Conservation (phyloP, 1,284 basidiomycete species). For the Papiliotrema fonsecae region DNA sequence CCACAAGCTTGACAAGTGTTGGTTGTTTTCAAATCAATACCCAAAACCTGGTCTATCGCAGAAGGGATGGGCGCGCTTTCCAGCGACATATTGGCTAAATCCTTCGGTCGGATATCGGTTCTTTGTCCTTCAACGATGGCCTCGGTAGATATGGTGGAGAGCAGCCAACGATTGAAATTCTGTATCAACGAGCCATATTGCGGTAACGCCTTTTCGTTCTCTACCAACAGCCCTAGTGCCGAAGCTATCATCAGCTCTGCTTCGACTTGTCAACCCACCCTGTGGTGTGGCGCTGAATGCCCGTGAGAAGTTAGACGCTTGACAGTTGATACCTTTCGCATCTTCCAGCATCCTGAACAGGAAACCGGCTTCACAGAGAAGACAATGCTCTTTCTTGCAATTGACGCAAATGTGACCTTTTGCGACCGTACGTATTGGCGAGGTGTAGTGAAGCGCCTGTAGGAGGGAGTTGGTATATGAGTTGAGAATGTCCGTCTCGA, state of each 20-base stretch:
- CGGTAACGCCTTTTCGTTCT: slow-evolving; percentile 65
- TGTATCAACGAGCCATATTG: slow-evolving; percentile 87
- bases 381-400: slow-evolving; percentile 83
- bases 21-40: slow-evolving; percentile 67
- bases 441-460: slow-evolving; percentile 81
- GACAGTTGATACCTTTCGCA: slow-evolving; percentile 89
- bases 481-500: slow-evolving; percentile 96
- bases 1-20: slow-evolving; percentile 74
- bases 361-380: slow-evolving; percentile 94
- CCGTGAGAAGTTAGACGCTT: slow-evolving; percentile 93
- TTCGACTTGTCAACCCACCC: slow-evolving; percentile 50
- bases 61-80: slow-evolving; percentile 38
- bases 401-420: slow-evolving; percentile 86
- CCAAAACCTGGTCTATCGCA: slow-evolving; percentile 74
- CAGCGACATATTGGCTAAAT: slow-evolving; percentile 10
- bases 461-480: slow-evolving; percentile 94
- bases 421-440: slow-evolving; percentile 73
- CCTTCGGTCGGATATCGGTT: slow-evolving; percentile 17
- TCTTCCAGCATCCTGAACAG: slow-evolving; percentile 93
- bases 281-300: slow-evolving; percentile 74
- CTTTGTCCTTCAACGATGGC: slow-evolving; percentile 32
- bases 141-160: slow-evolving; percentile 50
- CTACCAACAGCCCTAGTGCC: slow-evolving; percentile 85
- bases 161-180: slow-evolving; percentile 86
- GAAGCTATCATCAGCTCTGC: slow-evolving; percentile 54